phyloP scores from a whole-genome alignment of 805 yeast species.

The Saccharomycopsis microspora region DNA sequence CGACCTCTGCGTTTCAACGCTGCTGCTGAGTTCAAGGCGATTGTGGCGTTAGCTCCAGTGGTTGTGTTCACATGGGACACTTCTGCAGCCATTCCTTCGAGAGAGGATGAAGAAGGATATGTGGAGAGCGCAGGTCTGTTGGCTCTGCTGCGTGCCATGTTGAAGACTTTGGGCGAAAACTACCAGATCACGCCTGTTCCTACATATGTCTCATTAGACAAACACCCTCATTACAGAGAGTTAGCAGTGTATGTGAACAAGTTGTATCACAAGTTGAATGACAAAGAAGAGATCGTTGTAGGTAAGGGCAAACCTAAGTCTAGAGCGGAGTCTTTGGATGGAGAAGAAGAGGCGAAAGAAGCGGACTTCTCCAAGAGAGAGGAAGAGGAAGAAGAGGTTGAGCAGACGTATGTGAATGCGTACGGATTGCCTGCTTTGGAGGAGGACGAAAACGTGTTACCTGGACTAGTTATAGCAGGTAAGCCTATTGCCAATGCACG shows the following conservation, averaged over 20 bases:
- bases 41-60: conserved; percentile 14
- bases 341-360: background rate
- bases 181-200: conserved; percentile 17
- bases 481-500: conserved; percentile 16
- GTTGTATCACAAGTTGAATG: conserved; percentile 9
- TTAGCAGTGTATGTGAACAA: conserved; percentile 14
- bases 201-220: conserved; percentile 13
- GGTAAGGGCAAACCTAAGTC: background rate
- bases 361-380: background rate
- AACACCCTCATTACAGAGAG: conserved; percentile 15
- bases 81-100: conserved; percentile 6
- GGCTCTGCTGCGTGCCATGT: conserved; percentile 1
- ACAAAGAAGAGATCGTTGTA: background rate
- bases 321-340: conserved; percentile 4
- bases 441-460: conserved; percentile 13
- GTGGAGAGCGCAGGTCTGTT: background rate
- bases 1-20: conserved; percentile 4
- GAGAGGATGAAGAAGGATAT: background rate
- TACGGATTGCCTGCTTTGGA: conserved; percentile 2
- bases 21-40: conserved; percentile 14
- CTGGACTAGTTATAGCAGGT: conserved; percentile 16
- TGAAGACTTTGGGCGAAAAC: conserved; percentile 12
- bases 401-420: background rate
- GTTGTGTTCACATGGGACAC: conserved; percentile 16
- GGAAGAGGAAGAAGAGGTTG: background rate